These are phyloP conservation scores for Mycena maculata DNA, from an alignment of 768 basidiomycete species.

Conservation along the genomic window DNA sequence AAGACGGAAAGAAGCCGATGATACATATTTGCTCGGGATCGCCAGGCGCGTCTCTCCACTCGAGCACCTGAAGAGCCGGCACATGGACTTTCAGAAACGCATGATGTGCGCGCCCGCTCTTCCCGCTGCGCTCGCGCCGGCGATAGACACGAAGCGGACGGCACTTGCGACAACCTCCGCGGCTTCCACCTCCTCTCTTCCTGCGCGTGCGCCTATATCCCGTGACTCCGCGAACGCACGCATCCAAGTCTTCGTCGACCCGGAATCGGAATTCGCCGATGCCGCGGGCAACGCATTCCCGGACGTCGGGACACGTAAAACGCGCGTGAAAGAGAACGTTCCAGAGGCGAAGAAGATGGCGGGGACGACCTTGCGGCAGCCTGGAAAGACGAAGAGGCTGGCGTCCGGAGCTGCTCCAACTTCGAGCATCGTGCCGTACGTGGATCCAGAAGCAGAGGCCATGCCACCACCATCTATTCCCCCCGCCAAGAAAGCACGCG, in stretches of 20 bases:
- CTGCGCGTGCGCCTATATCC: constrained; percentile 44
- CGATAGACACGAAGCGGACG: constrained; percentile 49
- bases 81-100: constrained; percentile 91
- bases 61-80: constrained; percentile 80
- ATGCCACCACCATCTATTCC: constrained; percentile 56
- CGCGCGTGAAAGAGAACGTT: constrained; percentile 83
- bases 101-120: constrained; percentile 74
- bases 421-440: constrained; percentile 67
- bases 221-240: constrained; percentile 61
- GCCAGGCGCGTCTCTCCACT: constrained; percentile 84
- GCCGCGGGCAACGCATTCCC: constrained; percentile 66
- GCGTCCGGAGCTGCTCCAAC: constrained; percentile 51
- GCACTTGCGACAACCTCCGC: constrained; percentile 60
- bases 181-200: constrained; percentile 49
- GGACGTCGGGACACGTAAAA: constrained; percentile 82
- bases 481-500: constrained; percentile 25
- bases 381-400: constrained; percentile 66
- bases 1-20: constrained; percentile 91
- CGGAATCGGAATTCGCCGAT: constrained; percentile 59
- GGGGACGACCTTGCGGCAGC: constrained; percentile 74
- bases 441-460: constrained; percentile 67
- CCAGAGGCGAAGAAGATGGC: constrained; percentile 75
- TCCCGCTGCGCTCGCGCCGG: constrained; percentile 45
- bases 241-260: constrained; percentile 80
- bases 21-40: constrained; percentile 88